Percentiles rank a stretch among this genome's conserved stretches.
These are phyloP conservation scores for Aspergillus sp. DNA, from an alignment of 2,329 filamentous ascomycete genomes.

Conservation along the genomic window DNA sequence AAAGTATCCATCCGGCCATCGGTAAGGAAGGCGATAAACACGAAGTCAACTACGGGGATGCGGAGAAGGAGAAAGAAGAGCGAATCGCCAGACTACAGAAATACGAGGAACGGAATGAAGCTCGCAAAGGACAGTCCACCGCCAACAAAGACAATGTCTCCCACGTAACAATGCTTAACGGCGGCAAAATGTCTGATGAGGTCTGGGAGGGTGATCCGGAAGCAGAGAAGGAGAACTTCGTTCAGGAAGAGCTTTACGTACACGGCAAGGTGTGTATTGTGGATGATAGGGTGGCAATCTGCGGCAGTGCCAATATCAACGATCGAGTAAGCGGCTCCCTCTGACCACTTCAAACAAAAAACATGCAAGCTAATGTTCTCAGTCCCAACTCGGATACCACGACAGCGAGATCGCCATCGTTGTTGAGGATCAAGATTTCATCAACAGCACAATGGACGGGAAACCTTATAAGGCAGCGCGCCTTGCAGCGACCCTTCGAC, in stretches of 20 bases:
- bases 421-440: slow-evolving; percentile 72
- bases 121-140: slow-evolving; percentile 21
- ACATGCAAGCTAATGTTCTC: slow-evolving; percentile 5
- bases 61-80: slow-evolving; percentile 41
- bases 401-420: slow-evolving; percentile 90
- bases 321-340: slow-evolving; percentile 49
- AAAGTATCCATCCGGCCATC: slow-evolving; percentile 60
- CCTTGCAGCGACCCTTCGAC: slow-evolving; percentile 77
- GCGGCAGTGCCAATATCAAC: slow-evolving; percentile 71
- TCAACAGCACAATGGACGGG: slow-evolving; percentile 74
- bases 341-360: not conserved
- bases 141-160: slow-evolving; percentile 60
- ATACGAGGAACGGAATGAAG: slow-evolving; percentile 22
- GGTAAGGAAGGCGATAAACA: slow-evolving; percentile 47
- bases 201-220: slow-evolving; percentile 73
- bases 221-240: slow-evolving; percentile 80
- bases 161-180: slow-evolving; percentile 76
- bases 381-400: slow-evolving; percentile 77
- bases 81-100: slow-evolving; percentile 41
- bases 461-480: slow-evolving; percentile 68
- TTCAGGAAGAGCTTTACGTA: slow-evolving; percentile 95
- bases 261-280: slow-evolving; percentile 84
- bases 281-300: slow-evolving; percentile 79
- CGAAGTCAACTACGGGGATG: slow-evolving; percentile 39
- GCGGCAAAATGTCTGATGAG: slow-evolving; percentile 66